These are phyloP conservation scores for Gossypium anomalum DNA, from an alignment of 345 rosid species.

Conservation along the genomic window DNA sequence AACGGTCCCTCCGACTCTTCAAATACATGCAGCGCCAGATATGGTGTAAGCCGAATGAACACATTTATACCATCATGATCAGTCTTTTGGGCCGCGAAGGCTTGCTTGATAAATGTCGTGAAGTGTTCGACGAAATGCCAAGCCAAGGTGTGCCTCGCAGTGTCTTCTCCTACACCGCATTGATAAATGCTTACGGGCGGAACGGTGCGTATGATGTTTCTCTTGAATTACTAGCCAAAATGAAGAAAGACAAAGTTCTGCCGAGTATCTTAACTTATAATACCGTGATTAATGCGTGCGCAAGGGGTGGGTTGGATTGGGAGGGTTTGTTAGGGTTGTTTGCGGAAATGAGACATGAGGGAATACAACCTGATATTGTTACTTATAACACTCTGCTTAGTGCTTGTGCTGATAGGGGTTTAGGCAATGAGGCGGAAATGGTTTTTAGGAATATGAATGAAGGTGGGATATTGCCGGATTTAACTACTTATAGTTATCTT, in stretches of 20 bases:
- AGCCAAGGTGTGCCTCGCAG: conserved; percentile 66
- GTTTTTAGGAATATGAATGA: conserved; percentile 92
- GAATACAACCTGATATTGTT: conserved; percentile 76
- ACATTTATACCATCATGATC: conserved; percentile 89
- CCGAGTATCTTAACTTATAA: conserved; percentile 88
- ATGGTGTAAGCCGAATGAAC: conserved; percentile 96
- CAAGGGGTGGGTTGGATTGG: conserved; percentile 91
- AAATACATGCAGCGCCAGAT: conserved; percentile 96
- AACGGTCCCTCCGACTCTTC: conserved; percentile 83
- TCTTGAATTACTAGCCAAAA: conserved; percentile 68
- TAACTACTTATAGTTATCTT: conserved; percentile 62
- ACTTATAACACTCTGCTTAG: conserved; percentile 87
- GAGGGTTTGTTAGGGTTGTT: conserved; percentile 84
- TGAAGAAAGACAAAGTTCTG: conserved; percentile 73
- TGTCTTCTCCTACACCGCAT: conserved; percentile 84
- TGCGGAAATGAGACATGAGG: conserved; percentile 96
- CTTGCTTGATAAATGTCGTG: conserved; percentile 72
- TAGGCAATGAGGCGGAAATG: conserved; percentile 92
- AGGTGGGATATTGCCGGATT: conserved; percentile 83
- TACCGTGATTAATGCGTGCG: conserved; percentile 84
- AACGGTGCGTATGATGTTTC: conserved; percentile 69
- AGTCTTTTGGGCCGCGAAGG: conserved; percentile 79
- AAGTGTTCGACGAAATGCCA: conserved; percentile 89
- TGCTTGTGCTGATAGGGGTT: conserved; percentile 81
- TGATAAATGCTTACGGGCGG: conserved; percentile 86